phyloP scores from a whole-genome alignment of 2,329 filamentous ascomycete species.

The Emydomyces testavorans region DNA sequence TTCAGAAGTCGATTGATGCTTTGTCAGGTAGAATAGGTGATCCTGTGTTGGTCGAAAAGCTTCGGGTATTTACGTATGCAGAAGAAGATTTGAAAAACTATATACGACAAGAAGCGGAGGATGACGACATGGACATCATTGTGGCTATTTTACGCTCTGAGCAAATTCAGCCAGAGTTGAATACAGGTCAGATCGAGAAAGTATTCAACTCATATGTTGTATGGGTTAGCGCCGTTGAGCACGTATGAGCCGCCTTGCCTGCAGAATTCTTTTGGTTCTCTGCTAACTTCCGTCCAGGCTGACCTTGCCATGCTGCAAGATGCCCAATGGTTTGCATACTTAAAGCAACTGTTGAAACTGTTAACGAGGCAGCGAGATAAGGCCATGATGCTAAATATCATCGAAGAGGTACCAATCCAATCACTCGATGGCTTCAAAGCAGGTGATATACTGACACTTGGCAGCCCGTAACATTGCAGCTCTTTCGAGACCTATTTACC shows the following conservation, averaged over 20 bases:
- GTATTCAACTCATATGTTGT: slow-evolving; percentile 93
- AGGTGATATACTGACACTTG: slow-evolving; percentile 12
- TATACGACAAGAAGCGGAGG: slow-evolving; percentile 60
- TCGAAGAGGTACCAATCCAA: slow-evolving; percentile 56
- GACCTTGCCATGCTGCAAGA: slow-evolving; percentile 82
- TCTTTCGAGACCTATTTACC: slow-evolving; percentile 91
- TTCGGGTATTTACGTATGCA: slow-evolving; percentile 66
- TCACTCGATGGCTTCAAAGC: neutral
- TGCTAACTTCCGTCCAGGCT: slow-evolving; percentile 31
- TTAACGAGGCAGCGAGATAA: slow-evolving; percentile 88
- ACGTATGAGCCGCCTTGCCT: slow-evolving; percentile 33
- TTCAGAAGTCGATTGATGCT: slow-evolving; percentile 76
- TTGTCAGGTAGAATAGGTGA: slow-evolving; percentile 71
- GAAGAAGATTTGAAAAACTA: slow-evolving; percentile 62
- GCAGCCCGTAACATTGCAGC: slow-evolving; percentile 76
- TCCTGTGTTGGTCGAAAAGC: slow-evolving; percentile 62
- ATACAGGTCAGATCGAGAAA: slow-evolving; percentile 62
- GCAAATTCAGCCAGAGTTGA: slow-evolving; percentile 58
- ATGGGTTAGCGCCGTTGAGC: slow-evolving; percentile 89
- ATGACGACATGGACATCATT: slow-evolving; percentile 70
- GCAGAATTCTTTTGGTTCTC: neutral
- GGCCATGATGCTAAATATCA: slow-evolving; percentile 88
- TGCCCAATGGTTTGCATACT: slow-evolving; percentile 80
- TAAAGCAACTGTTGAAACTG: slow-evolving; percentile 90
- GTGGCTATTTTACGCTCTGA: slow-evolving; percentile 76